Base-by-base conservation (phyloP, 2,329 filamentous ascomycete species). In the Dothiorella sarmentorum region DNA sequence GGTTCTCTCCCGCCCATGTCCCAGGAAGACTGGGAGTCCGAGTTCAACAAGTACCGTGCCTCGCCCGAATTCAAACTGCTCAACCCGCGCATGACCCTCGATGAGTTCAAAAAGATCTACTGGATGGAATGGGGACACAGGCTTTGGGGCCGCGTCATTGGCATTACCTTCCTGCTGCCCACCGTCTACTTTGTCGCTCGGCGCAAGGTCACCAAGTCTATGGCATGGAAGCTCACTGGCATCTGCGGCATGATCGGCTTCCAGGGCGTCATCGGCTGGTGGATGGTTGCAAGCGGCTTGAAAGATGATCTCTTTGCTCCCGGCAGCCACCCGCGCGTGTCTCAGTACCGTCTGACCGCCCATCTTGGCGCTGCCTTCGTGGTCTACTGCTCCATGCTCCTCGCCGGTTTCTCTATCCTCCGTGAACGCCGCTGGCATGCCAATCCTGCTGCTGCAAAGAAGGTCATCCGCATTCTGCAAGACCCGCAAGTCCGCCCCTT, bases 81-180 rank as follows among this genome's bases (percentile, higher is more conserved):
- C 66, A 99, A 99, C 77, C 88, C 92, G 29, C 85, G 90, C 72
- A 99, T 99, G 94, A 88, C 84, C 29, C 80, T 99, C 59, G 83
- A 86, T 60, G 94, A 99, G 72, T 99, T 97, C 79, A 97, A 97
- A 76, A 88, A 94, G 72, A 99, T 99, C 65, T 99, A 97, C 82
- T 99, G 89, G 74, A 97, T 97, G 94, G 94, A 99, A 80, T 99
- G 94, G 94, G 86, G 87, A 42, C 94, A 99, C 75, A 85, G 94
- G 27, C 82, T 97, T 58, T 97, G 94, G 92, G 94, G 94, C 44
- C 87, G 94, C 63, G 81, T 96, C 66, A 90, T 99, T 60, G 94
- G 94, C 60, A 75, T 97, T 62, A 88, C 90, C 52, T 97, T 97
- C 73, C 85, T 96, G 47, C 70, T 97, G 1, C 94, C 94, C 1